phyloP scores from a whole-genome alignment of 179 eudicot genomes.

The Gypsophila paniculata region DNA sequence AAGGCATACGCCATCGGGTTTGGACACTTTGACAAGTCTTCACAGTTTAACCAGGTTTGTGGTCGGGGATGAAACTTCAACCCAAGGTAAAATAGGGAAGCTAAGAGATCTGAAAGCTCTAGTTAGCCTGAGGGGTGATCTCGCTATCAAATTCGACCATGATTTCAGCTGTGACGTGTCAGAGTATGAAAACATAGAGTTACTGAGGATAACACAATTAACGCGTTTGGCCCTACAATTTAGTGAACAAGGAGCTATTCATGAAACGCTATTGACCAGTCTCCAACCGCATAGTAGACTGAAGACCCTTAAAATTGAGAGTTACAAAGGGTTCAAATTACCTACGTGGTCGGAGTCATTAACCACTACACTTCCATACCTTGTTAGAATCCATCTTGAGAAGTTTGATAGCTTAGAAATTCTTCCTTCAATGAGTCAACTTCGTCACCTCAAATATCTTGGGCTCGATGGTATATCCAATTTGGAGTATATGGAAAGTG shows the following conservation, averaged over 20 bases:
- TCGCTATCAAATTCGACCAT: neutral
- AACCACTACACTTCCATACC: constrained; percentile 6
- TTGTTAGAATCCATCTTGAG: neutral
- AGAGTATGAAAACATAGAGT: neutral
- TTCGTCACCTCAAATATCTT: constrained; percentile 11
- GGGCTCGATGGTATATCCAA: neutral
- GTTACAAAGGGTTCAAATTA: neutral
- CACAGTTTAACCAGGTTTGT: neutral
- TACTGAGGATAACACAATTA: neutral
- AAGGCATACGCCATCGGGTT: constrained; percentile 10
- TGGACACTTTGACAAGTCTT: constrained; percentile 6
- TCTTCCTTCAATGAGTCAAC: constrained; percentile 17
- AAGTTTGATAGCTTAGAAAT: neutral
- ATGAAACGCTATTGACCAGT: neutral
- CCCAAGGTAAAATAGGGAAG: neutral
- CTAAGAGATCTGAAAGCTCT: constrained; percentile 10
- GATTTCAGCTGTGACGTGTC: neutral
- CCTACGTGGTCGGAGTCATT: constrained; percentile 13
- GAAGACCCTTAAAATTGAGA: neutral
- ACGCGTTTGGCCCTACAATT: neutral
- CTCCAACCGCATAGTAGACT: neutral
- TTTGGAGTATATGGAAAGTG: constrained; percentile 14
- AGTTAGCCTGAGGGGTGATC: constrained; percentile 10
- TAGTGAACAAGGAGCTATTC: neutral
- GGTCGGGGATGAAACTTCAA: neutral